These are phyloP conservation scores for Penicillium sp. DNA, from an alignment of 2,329 filamentous ascomycete genomes.

Conservation along the genomic window DNA sequence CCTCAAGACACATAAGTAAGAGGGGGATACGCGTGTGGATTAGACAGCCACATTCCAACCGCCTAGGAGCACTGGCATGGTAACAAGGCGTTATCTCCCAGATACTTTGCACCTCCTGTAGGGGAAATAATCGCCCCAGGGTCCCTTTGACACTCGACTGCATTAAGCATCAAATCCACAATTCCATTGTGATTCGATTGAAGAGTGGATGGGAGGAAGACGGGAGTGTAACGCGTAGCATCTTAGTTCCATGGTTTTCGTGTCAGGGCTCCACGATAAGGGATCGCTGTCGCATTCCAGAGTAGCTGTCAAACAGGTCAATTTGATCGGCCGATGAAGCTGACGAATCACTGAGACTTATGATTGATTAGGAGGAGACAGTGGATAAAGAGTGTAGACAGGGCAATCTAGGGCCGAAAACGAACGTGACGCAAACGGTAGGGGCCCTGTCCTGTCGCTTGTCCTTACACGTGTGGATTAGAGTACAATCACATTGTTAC, in stretches of 20 bases:
- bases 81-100: constrained; percentile 23
- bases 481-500: not conserved
- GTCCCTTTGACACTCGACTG: not conserved
- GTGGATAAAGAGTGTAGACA: not conserved
- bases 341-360: not conserved
- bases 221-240: constrained; percentile 13
- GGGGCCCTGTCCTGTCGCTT: not conserved
- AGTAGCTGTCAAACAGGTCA: constrained; percentile 13
- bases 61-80: constrained; percentile 24
- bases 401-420: constrained; percentile 11
- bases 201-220: not conserved
- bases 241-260: constrained; percentile 20
- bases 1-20: not conserved
- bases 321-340: constrained; percentile 3
- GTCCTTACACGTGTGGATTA: not conserved
- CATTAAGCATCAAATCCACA: constrained; percentile 7
- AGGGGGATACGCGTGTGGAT: constrained; percentile 10
- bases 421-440: constrained; percentile 14
- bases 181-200: not conserved
- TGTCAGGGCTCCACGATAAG: constrained; percentile 9
- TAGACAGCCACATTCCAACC: constrained; percentile 20
- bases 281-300: constrained; percentile 18
- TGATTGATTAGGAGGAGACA: not conserved
- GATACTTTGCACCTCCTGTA: constrained; percentile 9
- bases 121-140: not conserved